Base-by-base conservation (phyloP, 2,329 filamentous ascomycete genomes). In the Lachnellula arida region DNA sequence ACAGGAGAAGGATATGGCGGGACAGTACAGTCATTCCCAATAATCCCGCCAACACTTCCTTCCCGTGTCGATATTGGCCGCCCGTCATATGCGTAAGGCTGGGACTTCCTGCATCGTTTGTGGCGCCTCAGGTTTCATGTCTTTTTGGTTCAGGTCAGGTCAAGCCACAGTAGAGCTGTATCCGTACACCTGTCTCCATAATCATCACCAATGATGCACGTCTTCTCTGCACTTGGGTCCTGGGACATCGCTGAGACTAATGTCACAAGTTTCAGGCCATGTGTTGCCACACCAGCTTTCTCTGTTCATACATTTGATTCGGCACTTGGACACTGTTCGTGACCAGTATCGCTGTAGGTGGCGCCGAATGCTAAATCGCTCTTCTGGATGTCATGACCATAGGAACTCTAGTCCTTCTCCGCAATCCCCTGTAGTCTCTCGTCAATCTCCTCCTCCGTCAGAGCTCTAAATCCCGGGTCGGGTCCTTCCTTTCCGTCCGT, bases 361-460 rank as follows among this genome's bases (percentile, higher is more conserved):
- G 63, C 56, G 51, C 64, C 62, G 61, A 67, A 60, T 58, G 54
- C 59, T 65, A 56, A 60, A 48, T 51, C 46, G 54, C 59, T 58
- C 56, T 48, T 59, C 61, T 59, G 54, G 53, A 61, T 60, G 60
- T 59, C 55, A 54, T 60, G 37, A 49, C 59, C 42, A 53, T 19
- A 54, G 39, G 23, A n/a, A 50, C 49, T 72, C 85, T 82, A 99
- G 77, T 99, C 94, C 84, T 97, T 97, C 81, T 99, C 94, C 57
- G 91, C 91, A 74, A 99, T 99, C 55, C 93, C 91, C 76, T 97
- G 92, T 78, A 99, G 84, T 75, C 94, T 85, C 77, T 97, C 94
- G 70, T 99, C 94, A 73, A 99, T 97, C 83, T 99, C 93, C 37
- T 97, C 92, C 76, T 97, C 93, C 32, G 89, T 96, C 74, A 99